Evolutionary conservation across 2,329 filamentous ascomycete genomes (phyloP).

Genomic region (Chaetothyriales sp.): DNA sequence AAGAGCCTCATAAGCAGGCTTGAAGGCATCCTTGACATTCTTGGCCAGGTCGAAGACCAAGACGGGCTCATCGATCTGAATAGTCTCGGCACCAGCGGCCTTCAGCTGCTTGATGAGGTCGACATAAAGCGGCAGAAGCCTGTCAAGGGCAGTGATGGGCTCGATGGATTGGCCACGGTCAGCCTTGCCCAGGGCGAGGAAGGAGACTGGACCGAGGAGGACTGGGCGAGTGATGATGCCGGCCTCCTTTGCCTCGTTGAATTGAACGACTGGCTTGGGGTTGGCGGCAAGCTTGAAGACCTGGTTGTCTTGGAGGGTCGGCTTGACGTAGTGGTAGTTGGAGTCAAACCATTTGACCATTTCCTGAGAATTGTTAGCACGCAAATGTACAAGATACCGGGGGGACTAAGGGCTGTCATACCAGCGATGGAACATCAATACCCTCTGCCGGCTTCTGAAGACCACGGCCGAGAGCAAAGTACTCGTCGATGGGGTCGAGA

Average conservation of each 20-base stretch:
- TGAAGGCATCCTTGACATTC: slow-evolving; percentile 93
- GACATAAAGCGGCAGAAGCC: slow-evolving; percentile 86
- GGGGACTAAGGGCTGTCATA: slow-evolving; percentile 24
- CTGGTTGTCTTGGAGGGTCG: slow-evolving; percentile 92
- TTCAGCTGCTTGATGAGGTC: slow-evolving; percentile 88
- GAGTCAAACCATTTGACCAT: slow-evolving; percentile 99
- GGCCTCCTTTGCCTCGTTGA: slow-evolving; percentile 94
- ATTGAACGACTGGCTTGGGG: slow-evolving; percentile 90
- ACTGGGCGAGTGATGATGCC: slow-evolving; percentile 87
- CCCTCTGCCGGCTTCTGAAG: slow-evolving; percentile 67
- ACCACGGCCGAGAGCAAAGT: slow-evolving; percentile 99
- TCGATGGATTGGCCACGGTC: slow-evolving; percentile 87
- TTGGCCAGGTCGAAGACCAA: slow-evolving; percentile 85
- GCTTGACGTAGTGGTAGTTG: slow-evolving; percentile 99
- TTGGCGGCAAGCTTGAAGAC: slow-evolving; percentile 73
- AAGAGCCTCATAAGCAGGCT: slow-evolving; percentile 90
- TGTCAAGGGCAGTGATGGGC: slow-evolving; percentile 84
- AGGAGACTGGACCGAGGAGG: slow-evolving; percentile 87
- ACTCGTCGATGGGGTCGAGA: slow-evolving; percentile 80
- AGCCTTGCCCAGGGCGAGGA: slow-evolving; percentile 94
- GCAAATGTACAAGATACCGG: too few species aligned
- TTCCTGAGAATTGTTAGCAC: slow-evolving; percentile 39
- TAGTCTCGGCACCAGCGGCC: slow-evolving; percentile 84
- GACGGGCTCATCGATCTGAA: slow-evolving; percentile 96
- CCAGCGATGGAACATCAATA: slow-evolving; percentile 76